phyloP scores from a whole-genome alignment of 2,329 filamentous ascomycete genomes.

The Beauveria asiatica region DNA sequence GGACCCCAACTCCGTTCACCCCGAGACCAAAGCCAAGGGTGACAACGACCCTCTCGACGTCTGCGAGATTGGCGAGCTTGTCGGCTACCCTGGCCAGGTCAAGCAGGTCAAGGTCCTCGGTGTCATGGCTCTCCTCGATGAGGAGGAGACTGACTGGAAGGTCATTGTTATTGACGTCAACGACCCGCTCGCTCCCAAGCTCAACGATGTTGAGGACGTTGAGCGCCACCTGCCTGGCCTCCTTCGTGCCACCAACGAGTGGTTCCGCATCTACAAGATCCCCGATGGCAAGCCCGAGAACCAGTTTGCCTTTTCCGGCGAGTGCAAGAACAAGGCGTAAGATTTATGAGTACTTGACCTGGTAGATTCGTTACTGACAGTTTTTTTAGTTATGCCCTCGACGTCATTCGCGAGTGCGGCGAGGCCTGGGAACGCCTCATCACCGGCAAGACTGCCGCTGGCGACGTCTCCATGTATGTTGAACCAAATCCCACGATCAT shows the following conservation, averaged over 20 bases:
- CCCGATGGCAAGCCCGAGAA: conserved; percentile 99
- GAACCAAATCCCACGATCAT: background rate
- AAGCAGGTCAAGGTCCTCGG: conserved; percentile 99
- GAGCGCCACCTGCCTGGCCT: conserved; percentile 97
- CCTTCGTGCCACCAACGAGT: conserved; percentile 96
- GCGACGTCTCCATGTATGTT: conserved; percentile 74
- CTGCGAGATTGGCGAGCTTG: conserved; percentile 98
- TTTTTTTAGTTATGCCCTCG: conserved; percentile 68
- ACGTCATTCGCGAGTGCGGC: conserved; percentile 89
- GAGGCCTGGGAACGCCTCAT: conserved; percentile 97
- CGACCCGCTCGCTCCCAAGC: conserved; percentile 90
- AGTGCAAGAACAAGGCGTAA: conserved; percentile 99
- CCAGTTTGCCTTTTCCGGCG: conserved; percentile 99
- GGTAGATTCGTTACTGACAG: conserved; percentile 10
- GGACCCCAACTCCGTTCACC: conserved; percentile 91
- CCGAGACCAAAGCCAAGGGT: conserved; percentile 98
- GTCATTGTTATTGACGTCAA: conserved; percentile 99
- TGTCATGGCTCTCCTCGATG: conserved; percentile 97
- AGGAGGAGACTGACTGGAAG: conserved; percentile 99
- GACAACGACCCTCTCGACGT: conserved; percentile 99
- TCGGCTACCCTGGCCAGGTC: conserved; percentile 90
- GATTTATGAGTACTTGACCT: conserved; percentile 17
- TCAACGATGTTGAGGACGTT: conserved; percentile 98
- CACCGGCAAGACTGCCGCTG: conserved; percentile 74
- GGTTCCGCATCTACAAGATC: conserved; percentile 99